These are phyloP conservation scores for Tricholoma sp. DNA, from an alignment of 768 basidiomycete genomes.

Conservation along the genomic window DNA sequence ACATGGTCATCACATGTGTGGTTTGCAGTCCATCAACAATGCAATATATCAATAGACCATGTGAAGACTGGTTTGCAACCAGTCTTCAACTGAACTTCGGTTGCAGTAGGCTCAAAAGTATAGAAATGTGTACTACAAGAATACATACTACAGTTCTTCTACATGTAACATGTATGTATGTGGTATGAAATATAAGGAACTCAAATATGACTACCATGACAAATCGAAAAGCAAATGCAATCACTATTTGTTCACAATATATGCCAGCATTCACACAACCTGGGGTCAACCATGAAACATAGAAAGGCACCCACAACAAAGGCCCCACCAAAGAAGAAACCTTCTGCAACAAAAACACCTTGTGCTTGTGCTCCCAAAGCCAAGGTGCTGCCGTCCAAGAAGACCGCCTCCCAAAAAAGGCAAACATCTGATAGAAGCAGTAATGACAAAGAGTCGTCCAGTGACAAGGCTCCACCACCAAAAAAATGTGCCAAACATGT, in stretches of 20 bases:
- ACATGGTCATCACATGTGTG: too few relatives aligned
- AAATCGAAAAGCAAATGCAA: background rate
- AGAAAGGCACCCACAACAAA: background rate
- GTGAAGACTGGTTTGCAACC: background rate
- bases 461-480: background rate
- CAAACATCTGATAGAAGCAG: background rate
- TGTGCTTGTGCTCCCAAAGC: background rate
- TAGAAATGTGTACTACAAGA: background rate
- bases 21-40: background rate
- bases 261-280: too few relatives aligned
- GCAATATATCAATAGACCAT: background rate
- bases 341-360: background rate
- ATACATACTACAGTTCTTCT: background rate
- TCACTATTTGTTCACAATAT: background rate
- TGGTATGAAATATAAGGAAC: background rate
- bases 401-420: background rate
- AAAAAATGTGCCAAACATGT: background rate
- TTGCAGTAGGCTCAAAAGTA: background rate
- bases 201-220: background rate
- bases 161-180: background rate
- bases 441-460: background rate
- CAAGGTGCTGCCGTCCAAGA: background rate
- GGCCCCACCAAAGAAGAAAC: background rate
- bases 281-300: background rate
- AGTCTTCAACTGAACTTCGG: background rate